Evolutionary conservation across 768 basidiomycete species (phyloP), one percentile per base, ranked within the genome.

Genomic region (Hemileccinum impolitum): DNA sequence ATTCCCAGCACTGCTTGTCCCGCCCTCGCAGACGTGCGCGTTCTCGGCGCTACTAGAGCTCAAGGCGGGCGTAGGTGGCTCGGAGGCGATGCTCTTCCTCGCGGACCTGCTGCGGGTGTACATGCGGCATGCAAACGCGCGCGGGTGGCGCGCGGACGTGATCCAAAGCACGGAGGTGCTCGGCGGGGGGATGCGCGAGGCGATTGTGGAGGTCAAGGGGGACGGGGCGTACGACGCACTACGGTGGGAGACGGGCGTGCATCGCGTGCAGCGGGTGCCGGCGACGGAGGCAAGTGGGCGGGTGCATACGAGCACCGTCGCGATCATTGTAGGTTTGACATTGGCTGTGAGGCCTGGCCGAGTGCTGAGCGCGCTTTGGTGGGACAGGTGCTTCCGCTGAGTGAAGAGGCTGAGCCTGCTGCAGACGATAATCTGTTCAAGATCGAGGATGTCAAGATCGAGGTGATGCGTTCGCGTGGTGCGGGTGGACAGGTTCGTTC

Each of bases 381-480:
- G 39, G 30, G 17, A 26, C 15, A 48, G 92, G 90, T 95, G 1
- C 75, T 96, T 1, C 95, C 95, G 0, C 70, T 93, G 5, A 67
- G 77, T 18, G 85, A 90, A 52, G 87, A 90, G 53, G 70, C 75
- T 0, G 83, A 84, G 23, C 62, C 72, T 1, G 63, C 73, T 1
- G 42, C 44, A 35, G 70, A 76, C 7, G 81, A 89, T n/a, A 77
- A 84, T 15, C 73, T 94, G 1, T 84, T 91, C 68, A 80, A 55
- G 72, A 84, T 94, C 71, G 87, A 88, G 45, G 96, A 99, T 43
- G 81, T 98, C 26, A 87, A 80, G 57, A 63, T 93, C 4, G 95
- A 98, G 65, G 92, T 96, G 40, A 96, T 97, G 94, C 84, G 96
- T 21, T 81, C 96, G 0, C 75, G 92, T n/a, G 96, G 96, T 21